Percentiles rank a stretch among this genome's conserved stretches.
Evolutionary conservation across 768 basidiomycete genomes (phyloP).

Genomic region (Pisolithus orientalis): DNA sequence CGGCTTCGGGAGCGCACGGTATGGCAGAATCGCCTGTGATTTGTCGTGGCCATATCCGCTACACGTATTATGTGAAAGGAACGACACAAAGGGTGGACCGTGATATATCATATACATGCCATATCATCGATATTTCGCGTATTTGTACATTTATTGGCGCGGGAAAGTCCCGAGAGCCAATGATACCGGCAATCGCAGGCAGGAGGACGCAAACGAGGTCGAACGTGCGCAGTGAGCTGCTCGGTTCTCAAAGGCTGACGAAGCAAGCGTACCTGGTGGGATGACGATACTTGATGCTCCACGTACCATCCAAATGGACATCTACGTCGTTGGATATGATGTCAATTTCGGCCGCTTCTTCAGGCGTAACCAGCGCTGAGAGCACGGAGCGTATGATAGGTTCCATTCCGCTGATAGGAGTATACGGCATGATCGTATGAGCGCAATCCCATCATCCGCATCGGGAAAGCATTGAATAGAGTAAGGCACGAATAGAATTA

Average conservation of each 20-base stretch:
- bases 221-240: not conserved
- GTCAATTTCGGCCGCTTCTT: conserved; percentile 69
- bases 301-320: conserved; percentile 56
- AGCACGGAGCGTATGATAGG: conserved; percentile 90
- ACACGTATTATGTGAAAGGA: not conserved
- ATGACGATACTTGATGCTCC: conserved; percentile 85
- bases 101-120: not conserved
- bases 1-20: conserved; percentile 23
- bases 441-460: not conserved
- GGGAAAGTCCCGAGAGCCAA: too few relatives aligned
- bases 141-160: too few relatives aligned
- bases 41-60: conserved; percentile 96
- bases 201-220: too few relatives aligned
- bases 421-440: not conserved
- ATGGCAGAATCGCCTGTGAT: conserved; percentile 86
- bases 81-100: not conserved
- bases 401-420: conserved; percentile 70
- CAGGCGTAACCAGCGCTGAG: conserved; percentile 63
- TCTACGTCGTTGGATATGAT: conserved; percentile 92
- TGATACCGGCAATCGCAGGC: too few relatives aligned
- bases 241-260: not conserved
- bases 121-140: too few relatives aligned
- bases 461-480: not conserved
- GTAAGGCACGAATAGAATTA: conserved; percentile 5
- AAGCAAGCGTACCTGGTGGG: conserved; percentile 62